These are phyloP conservation scores for Smallanthus sonchifolius DNA, from an alignment of 129 eudicot species.

Conservation along the genomic window DNA sequence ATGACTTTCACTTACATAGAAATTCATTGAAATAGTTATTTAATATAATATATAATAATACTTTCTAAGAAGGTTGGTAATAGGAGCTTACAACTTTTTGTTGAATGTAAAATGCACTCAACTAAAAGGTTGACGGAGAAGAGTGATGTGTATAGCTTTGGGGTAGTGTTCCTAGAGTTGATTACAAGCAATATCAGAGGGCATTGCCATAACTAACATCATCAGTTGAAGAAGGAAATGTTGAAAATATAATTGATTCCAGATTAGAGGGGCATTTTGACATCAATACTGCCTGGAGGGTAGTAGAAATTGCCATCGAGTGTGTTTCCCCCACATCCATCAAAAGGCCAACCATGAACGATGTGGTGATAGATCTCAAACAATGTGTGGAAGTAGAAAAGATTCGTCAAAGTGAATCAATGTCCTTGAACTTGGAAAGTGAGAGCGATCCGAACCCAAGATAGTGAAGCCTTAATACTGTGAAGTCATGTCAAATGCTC, in stretches of 20 bases:
- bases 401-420: not conserved
- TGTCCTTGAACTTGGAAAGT: not conserved
- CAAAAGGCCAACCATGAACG: slow-evolving; percentile 13
- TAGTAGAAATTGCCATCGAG: not conserved
- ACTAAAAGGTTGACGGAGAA: slow-evolving; percentile 23
- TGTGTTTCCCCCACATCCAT: not conserved
- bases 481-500: not conserved
- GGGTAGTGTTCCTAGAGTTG: slow-evolving; percentile 21
- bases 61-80: not conserved
- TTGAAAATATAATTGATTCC: slow-evolving; percentile 8
- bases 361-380: slow-evolving; percentile 12
- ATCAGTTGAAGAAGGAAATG: slow-evolving; percentile 8
- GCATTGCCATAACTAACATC: not conserved
- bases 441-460: too few relatives aligned
- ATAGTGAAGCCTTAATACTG: not conserved
- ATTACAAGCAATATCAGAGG: slow-evolving; percentile 21
- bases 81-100: not conserved
- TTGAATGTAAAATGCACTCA: not conserved
- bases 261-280: slow-evolving; percentile 9
- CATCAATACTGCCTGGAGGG: slow-evolving; percentile 1
- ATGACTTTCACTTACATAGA: too few relatives aligned
- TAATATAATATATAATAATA: not conserved
- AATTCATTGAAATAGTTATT: not conserved
- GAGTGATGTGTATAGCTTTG: slow-evolving; percentile 39
- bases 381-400: not conserved